These are phyloP conservation scores for Malus fusca DNA, from an alignment of 306 rosid genomes.

Conservation along the genomic window DNA sequence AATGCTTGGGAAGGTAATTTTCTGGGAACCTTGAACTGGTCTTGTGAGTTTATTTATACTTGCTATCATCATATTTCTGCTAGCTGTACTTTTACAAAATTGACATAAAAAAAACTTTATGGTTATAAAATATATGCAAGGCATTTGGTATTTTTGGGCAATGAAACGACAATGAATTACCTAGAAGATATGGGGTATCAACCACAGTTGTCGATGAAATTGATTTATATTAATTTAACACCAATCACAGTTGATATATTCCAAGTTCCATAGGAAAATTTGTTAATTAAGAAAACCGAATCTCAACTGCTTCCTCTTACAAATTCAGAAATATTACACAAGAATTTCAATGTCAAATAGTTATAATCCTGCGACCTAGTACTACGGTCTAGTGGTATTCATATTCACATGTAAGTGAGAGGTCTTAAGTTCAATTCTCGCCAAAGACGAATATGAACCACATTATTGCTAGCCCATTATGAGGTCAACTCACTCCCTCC, in stretches of 20 bases:
- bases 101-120: background rate
- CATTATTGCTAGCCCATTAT: rapidly evolving
- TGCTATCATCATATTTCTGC: background rate
- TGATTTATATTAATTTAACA: background rate
- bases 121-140: background rate
- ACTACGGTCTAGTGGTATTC: too few species aligned
- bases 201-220: background rate
- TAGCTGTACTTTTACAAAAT: too few species aligned
- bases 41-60: too few species aligned
- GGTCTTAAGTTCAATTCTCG: too few species aligned
- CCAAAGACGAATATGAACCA: too few species aligned
- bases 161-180: background rate
- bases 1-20: background rate
- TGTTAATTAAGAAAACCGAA: background rate
- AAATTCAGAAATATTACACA: background rate
- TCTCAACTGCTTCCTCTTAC: conserved; percentile 3
- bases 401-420: too few species aligned
- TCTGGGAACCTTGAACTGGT: background rate
- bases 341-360: background rate
- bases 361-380: too few species aligned
- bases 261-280: background rate
- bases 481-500: rapidly evolving
- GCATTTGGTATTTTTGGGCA: background rate
- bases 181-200: background rate
- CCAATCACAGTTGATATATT: background rate